Evolutionary conservation across 2,329 filamentous ascomycete genomes (phyloP).

Genomic region (Parascedosporium putredinis): DNA sequence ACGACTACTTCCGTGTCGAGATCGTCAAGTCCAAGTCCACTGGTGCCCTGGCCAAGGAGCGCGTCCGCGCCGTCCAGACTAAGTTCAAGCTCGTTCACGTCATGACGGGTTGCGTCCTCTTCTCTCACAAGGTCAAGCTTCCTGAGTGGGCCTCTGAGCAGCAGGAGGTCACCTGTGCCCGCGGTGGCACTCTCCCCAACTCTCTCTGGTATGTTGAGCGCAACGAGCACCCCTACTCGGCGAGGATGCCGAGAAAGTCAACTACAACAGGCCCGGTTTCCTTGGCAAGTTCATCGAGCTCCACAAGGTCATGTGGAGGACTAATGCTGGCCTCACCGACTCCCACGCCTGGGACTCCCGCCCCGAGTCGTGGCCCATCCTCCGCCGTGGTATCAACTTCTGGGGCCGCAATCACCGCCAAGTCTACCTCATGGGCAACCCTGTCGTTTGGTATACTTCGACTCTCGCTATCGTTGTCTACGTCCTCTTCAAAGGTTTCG

Average conservation of each 20-base stretch:
- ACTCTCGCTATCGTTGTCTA: constrained; percentile 70
- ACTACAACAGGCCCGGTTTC: constrained; percentile 91
- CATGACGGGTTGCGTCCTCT: constrained; percentile 93
- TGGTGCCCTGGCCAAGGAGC: constrained; percentile 66
- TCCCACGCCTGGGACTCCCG: constrained; percentile 98
- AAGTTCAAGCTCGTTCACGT: constrained; percentile 93
- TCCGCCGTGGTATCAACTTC: constrained; percentile 95
- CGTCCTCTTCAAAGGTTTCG: constrained; percentile 73
- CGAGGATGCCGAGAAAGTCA: constrained; percentile 77
- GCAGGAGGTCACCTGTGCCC: constrained; percentile 97
- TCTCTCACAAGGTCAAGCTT: constrained; percentile 98
- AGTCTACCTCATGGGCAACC: constrained; percentile 93
- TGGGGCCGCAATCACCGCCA: constrained; percentile 92
- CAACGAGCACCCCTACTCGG: constrained; percentile 76
- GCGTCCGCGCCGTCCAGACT: constrained; percentile 85
- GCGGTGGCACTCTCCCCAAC: constrained; percentile 84
- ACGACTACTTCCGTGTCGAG: constrained; percentile 89
- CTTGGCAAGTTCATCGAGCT: constrained; percentile 97
- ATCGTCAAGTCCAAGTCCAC: constrained; percentile 87
- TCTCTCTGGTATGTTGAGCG: constrained; percentile 94
- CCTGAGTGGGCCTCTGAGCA: constrained; percentile 97
- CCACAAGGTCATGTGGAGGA: constrained; percentile 97
- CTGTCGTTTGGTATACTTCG: constrained; percentile 87
- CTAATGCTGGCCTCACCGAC: constrained; percentile 90
- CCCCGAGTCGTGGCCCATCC: constrained; percentile 82